Evolutionary conservation across 1,284 basidiomycete genomes (phyloP).

Genomic region (Ustilago vetiveriae): DNA sequence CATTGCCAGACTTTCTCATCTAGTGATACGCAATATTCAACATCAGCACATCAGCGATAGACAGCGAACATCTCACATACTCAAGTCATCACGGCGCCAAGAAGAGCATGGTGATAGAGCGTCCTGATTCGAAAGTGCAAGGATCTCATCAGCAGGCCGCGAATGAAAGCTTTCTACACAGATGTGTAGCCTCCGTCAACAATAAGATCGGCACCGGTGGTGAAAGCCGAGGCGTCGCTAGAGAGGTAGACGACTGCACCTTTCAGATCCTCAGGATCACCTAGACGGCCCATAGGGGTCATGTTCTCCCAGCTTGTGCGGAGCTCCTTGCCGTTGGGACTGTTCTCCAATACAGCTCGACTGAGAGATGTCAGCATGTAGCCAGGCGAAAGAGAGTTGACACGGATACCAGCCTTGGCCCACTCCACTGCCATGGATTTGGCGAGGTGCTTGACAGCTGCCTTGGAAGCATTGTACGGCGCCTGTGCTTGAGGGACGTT

Average conservation of each 20-base stretch:
- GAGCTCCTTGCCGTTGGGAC: slow-evolving; percentile 69
- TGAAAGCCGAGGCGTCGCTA: slow-evolving; percentile 84
- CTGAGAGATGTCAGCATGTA: slow-evolving; percentile 81
- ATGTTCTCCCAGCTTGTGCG: slow-evolving; percentile 82
- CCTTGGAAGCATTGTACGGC: slow-evolving; percentile 87
- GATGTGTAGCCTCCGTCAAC: slow-evolving; percentile 82
- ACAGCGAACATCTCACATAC: too few relatives aligned
- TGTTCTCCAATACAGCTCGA: slow-evolving; percentile 42
- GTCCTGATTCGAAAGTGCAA: too few relatives aligned
- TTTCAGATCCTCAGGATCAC: slow-evolving; percentile 70
- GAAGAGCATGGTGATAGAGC: too few relatives aligned
- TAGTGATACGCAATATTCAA: too few relatives aligned
- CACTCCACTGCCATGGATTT: slow-evolving; percentile 86
- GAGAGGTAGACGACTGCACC: slow-evolving; percentile 83
- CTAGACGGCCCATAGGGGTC: slow-evolving; percentile 80
- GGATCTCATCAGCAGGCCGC: too few relatives aligned
- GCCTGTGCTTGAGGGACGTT: slow-evolving; percentile 80
- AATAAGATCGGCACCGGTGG: slow-evolving; percentile 83
- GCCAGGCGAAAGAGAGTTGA: slow-evolving; percentile 72
- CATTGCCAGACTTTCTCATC: too few relatives aligned
- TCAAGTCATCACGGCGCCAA: too few relatives aligned
- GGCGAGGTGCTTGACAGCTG: slow-evolving; percentile 88
- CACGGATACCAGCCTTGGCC: slow-evolving; percentile 84
- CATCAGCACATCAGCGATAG: too few relatives aligned
- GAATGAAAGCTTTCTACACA: slow-evolving; percentile 29